Conservation (phyloP, 169 alveolate genomes). For the Plasmodium malariae region DNA sequence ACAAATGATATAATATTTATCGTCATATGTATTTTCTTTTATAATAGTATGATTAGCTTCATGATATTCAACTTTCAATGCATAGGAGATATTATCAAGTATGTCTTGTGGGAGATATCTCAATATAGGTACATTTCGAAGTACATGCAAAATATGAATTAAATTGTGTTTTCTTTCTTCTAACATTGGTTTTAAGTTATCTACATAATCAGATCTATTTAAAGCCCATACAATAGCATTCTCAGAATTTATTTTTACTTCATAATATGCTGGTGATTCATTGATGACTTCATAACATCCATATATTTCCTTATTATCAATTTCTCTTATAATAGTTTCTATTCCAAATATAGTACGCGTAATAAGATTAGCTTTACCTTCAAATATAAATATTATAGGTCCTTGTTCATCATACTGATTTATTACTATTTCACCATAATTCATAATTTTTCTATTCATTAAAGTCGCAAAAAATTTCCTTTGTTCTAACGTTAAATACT, state of each 20-base stretch:
- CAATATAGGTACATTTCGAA: constrained; percentile 65
- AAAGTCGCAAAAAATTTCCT: constrained; percentile 72
- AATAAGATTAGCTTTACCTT: constrained; percentile 74
- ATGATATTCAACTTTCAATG: constrained; percentile 64
- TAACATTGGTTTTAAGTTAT: constrained; percentile 61
- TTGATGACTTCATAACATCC: constrained; percentile 54
- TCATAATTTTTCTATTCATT: constrained; percentile 58
- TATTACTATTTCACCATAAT: constrained; percentile 8
- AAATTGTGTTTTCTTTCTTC: constrained; percentile 68
- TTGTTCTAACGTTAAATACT: constrained; percentile 70
- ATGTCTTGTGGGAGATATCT: constrained; percentile 62
- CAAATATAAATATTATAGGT: constrained; percentile 45
- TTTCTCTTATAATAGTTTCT: constrained; percentile 35
- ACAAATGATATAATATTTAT: constrained; percentile 68
- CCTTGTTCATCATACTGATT: constrained; percentile 32
- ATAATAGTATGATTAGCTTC: constrained; percentile 75
- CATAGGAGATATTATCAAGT: constrained; percentile 55
- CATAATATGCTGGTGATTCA: constrained; percentile 48
- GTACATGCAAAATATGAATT: constrained; percentile 51
- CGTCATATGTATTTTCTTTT: constrained; percentile 55
- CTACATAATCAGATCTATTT: constrained; percentile 29
- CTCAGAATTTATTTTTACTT: constrained; percentile 61
- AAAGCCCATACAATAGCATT: constrained; percentile 56
- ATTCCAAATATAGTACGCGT: constrained; percentile 57
- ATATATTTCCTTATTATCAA: constrained; percentile 55